These are phyloP conservation scores for Trichoderma sp. DNA, from an alignment of 2,329 filamentous ascomycete species.

Conservation along the genomic window DNA sequence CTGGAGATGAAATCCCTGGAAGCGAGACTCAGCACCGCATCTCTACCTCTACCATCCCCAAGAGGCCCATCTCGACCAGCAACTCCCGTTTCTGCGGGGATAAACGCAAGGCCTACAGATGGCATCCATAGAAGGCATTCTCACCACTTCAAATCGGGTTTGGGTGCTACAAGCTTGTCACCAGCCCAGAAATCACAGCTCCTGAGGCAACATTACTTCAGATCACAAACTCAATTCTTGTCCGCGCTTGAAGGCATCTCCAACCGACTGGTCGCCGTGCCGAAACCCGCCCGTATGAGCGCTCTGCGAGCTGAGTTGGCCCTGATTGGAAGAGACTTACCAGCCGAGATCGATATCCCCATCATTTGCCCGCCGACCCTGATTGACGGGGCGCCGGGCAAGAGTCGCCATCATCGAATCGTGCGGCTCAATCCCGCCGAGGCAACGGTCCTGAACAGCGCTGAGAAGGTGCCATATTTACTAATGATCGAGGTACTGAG, in stretches of 20 bases:
- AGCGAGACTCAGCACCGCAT: constrained; percentile 65
- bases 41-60: constrained; percentile 62
- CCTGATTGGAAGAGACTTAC: constrained; percentile 75
- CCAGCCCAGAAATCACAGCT: constrained; percentile 67
- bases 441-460: constrained; percentile 81
- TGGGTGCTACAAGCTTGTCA: constrained; percentile 62
- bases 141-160: constrained; percentile 55
- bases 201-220: constrained; percentile 77
- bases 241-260: constrained; percentile 81
- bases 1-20: constrained; percentile 56
- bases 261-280: constrained; percentile 77
- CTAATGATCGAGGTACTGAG: constrained; percentile 80
- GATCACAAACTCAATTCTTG: constrained; percentile 76
- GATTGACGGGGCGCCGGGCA: constrained; percentile 68
- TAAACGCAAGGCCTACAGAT: constrained; percentile 47
- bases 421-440: constrained; percentile 81
- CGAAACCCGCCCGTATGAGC: constrained; percentile 77
- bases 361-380: constrained; percentile 75
- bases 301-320: constrained; percentile 78
- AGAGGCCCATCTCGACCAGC: constrained; percentile 51
- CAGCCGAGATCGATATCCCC: constrained; percentile 80
- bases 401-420: constrained; percentile 77
- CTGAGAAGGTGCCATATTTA: constrained; percentile 80
- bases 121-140: constrained; percentile 58
- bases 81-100: constrained; percentile 57